Evolutionary conservation across 768 basidiomycete genomes (phyloP).

Genomic region (Tubosaeta sp.): DNA sequence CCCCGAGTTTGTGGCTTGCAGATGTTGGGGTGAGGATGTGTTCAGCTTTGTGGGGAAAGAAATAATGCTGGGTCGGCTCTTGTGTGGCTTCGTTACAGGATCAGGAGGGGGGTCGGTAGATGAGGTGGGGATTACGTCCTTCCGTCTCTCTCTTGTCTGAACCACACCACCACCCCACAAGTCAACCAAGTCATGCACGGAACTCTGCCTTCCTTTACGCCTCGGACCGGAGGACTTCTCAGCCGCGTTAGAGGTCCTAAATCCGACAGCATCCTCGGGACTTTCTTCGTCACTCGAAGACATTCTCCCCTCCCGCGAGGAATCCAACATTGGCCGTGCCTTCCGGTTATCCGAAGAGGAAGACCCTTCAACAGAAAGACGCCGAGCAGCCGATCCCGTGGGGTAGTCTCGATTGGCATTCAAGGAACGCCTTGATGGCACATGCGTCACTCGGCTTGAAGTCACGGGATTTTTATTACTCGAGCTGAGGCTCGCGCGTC

Average conservation of each 20-base stretch:
- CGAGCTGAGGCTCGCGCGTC: constrained; percentile 4
- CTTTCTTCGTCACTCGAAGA: constrained; percentile 57
- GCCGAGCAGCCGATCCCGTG: constrained; percentile 9
- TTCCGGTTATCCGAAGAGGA: constrained; percentile 50
- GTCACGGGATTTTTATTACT: constrained; percentile 7
- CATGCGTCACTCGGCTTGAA: constrained; percentile 3
- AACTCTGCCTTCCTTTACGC: constrained; percentile 60
- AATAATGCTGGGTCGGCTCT: constrained; percentile 16
- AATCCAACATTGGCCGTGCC: constrained; percentile 29
- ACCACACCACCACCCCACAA: constrained; percentile 61
- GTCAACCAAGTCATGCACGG: constrained; percentile 80
- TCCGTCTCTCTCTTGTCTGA: constrained; percentile 42
- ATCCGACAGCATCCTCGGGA: constrained; percentile 44
- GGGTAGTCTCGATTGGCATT: constrained; percentile 9
- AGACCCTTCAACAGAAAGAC: constrained; percentile 10
- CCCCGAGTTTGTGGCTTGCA: constrained; percentile 17
- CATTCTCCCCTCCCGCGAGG: constrained; percentile 26
- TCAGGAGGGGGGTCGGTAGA: constrained; percentile 16
- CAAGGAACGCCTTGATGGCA: constrained; percentile 4
- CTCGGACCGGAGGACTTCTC: constrained; percentile 27
- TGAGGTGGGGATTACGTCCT: constrained; percentile 18
- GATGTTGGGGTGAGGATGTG: constrained; percentile 24
- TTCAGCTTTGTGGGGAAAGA: constrained; percentile 18
- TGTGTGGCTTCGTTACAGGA: constrained; percentile 13
- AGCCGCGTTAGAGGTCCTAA: constrained; percentile 17